phyloP scores from a whole-genome alignment of 768 basidiomycete species.

The Leccinum longicurvipes region DNA sequence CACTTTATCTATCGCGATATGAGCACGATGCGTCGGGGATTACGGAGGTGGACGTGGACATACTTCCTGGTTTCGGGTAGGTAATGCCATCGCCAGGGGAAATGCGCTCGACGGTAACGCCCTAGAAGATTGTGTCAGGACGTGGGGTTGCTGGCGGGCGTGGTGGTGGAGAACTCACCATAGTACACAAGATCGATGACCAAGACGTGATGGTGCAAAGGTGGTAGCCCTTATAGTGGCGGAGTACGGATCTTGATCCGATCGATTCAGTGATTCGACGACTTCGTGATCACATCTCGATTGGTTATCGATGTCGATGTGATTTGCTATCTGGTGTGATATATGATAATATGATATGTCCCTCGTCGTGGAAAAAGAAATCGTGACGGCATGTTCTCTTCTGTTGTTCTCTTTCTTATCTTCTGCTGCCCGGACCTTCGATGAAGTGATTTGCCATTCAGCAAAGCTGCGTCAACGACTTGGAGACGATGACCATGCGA shows the following conservation, averaged over 20 bases:
- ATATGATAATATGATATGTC: slow-evolving; percentile 9
- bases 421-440: not conserved
- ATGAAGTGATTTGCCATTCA: not conserved
- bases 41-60: slow-evolving; percentile 28
- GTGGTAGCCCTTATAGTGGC: slow-evolving; percentile 41
- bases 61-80: slow-evolving; percentile 72
- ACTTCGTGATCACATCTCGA: slow-evolving; percentile 16
- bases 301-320: slow-evolving; percentile 31
- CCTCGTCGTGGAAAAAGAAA: slow-evolving; percentile 9
- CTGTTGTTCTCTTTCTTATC: not conserved
- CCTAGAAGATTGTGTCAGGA: slow-evolving; percentile 39
- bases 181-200: slow-evolving; percentile 30
- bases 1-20: slow-evolving; percentile 54
- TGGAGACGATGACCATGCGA: not conserved
- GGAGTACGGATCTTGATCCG: slow-evolving; percentile 79
- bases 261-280: slow-evolving; percentile 17
- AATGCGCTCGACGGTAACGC: slow-evolving; percentile 63
- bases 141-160: not conserved
- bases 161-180: slow-evolving; percentile 22
- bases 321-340: slow-evolving; percentile 16
- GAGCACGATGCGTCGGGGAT: slow-evolving; percentile 18
- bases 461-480: not conserved
- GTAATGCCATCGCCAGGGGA: slow-evolving; percentile 56
- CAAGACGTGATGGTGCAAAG: slow-evolving; percentile 23
- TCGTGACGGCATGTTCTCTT: slow-evolving; percentile 1